Base-by-base conservation (phyloP, 1,284 basidiomycete genomes). In the Lentinula novae-zelandiae region DNA sequence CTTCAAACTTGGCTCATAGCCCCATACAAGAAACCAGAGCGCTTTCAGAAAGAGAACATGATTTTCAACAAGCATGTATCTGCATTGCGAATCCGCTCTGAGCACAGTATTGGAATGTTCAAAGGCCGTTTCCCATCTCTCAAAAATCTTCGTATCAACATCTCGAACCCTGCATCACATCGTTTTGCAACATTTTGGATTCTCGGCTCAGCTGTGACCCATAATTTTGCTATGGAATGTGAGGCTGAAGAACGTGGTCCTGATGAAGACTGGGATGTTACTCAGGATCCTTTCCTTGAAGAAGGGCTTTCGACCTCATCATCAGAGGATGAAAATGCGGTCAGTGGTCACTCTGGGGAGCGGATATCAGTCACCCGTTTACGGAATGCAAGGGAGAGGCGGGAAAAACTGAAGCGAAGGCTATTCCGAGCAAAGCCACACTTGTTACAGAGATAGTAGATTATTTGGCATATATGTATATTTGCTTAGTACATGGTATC, bases 111-210 rank as follows among this genome's bases (percentile, higher is more conserved):
- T 52, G 62, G 59, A 9, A 48, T 65, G 5, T 60, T 58, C 2
- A 66, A 68, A 38, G 64, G 62, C 12, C 55, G 49, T 4, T 67
- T 66, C 36, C 66, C 63, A 36, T 62, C 65, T 0, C 54, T 66
- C 10, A 33, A 44, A 48, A 58, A 67, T 48, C 58, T 67, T 15
- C 44, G 60, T 5, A 56, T 65, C 38, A 61, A 65, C 39, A 65
- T 67, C 15, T 31, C 17, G 9, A 49, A 53, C 3, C 49, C 50
- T 2, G 49, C 61, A 17, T 56, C 49, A 13, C 66, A 67, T 38
- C 27, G 56, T 27, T 64, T 60, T 60, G 64, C 67, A 3, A 42
- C 66, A 22, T 53, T 67, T 31, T 67, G 62, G 61, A 50, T 64
- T n/a, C 51, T 49, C 5, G 39, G 42, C 10, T 67, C 65, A 49